These are phyloP conservation scores for Leptographium wingfieldii DNA, from an alignment of 2,329 filamentous ascomycete genomes.

Conservation along the genomic window DNA sequence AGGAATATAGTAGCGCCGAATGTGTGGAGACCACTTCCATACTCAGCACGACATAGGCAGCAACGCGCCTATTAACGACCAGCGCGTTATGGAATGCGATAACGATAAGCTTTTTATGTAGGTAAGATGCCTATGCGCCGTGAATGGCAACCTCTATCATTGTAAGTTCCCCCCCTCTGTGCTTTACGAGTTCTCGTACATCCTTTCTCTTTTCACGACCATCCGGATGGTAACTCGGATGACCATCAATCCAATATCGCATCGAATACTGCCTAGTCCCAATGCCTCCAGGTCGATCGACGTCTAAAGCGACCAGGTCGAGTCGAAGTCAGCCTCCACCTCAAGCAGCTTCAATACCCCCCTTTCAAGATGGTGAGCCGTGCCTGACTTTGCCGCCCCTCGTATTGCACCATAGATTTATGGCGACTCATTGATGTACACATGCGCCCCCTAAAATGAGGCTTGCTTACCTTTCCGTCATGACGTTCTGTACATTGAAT, in stretches of 20 bases:
- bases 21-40: background rate
- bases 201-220: background rate
- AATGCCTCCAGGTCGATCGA: background rate
- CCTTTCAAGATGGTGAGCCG: background rate
- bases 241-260: background rate
- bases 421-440: background rate
- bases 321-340: background rate
- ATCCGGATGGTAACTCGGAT: background rate
- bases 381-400: background rate
- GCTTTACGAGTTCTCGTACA: background rate
- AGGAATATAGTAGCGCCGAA: background rate
- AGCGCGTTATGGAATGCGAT: background rate
- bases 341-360: background rate
- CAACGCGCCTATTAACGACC: background rate
- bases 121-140: background rate
- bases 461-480: background rate
- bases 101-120: background rate
- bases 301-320: background rate
- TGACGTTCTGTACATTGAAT: background rate
- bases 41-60: background rate
- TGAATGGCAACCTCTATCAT: background rate
- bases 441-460: too few relatives aligned
- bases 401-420: background rate
- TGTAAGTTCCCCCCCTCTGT: background rate
- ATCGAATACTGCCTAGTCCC: background rate